phyloP scores from a whole-genome alignment of 352 stramenopile genomes.

The Phytophthora sojae region DNA sequence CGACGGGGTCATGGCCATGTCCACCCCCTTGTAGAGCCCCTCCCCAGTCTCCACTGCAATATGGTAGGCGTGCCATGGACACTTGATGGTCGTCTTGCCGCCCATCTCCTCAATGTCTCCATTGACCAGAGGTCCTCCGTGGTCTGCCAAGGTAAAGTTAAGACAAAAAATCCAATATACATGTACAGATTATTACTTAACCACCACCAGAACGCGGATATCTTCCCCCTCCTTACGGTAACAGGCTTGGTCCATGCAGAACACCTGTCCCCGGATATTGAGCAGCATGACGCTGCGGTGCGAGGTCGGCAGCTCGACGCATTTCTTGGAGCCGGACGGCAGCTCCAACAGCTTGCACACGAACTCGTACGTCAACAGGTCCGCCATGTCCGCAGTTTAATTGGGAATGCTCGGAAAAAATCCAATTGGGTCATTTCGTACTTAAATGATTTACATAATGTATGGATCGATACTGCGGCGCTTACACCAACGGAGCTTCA shows the following conservation, averaged over 20 bases:
- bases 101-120: slow-evolving; percentile 89
- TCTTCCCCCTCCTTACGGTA: slow-evolving; percentile 59
- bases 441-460: slow-evolving; percentile 2
- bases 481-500: too few relatives aligned
- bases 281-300: slow-evolving; percentile 80
- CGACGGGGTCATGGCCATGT: slow-evolving; percentile 63
- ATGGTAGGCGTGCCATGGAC: slow-evolving; percentile 88
- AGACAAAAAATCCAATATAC: slow-evolving; percentile 6
- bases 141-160: slow-evolving; percentile 46
- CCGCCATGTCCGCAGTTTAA: slow-evolving; percentile 21
- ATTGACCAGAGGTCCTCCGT: slow-evolving; percentile 78
- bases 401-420: slow-evolving; percentile 1
- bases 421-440: slow-evolving; percentile 6
- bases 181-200: slow-evolving; percentile 1
- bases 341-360: slow-evolving; percentile 74
- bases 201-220: slow-evolving; percentile 27
- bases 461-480: slow-evolving; percentile 2
- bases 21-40: slow-evolving; percentile 86
- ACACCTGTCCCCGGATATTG: slow-evolving; percentile 65
- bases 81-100: slow-evolving; percentile 81
- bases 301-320: slow-evolving; percentile 63
- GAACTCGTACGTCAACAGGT: slow-evolving; percentile 68
- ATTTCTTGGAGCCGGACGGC: slow-evolving; percentile 59
- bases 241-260: slow-evolving; percentile 89
- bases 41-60: slow-evolving; percentile 85